Evolutionary conservation across 148 eudicot genomes (phyloP), one percentile per base, ranked within the genome.

Genomic region (Simmondsia chinensis): DNA sequence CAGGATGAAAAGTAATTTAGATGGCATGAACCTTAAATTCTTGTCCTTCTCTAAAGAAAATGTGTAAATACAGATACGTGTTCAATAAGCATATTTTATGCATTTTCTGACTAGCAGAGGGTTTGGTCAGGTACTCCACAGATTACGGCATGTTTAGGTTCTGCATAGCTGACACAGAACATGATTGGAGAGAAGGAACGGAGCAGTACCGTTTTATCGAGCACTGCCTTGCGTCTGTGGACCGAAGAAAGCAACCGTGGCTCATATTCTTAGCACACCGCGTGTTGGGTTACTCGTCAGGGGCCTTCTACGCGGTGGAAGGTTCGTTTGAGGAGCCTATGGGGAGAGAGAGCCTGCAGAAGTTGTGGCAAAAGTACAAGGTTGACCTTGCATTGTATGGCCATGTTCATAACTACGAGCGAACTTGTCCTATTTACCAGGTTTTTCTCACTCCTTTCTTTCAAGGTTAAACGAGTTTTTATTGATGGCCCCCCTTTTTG

Each of bases 81-180:
- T n/a, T n/a, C n/a, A n/a, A n/a, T n/a, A n/a, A n/a, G n/a, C n/a
- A n/a, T 28, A 5, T 28, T 28, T 28, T 28, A 5, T 28, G 6
- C 9, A 5, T 28, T 28, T 28, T 28, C 9, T 9, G 6, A 5
- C 6, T 28, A 5, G 9, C 31, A 5, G 5, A 9, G 9, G 9
- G 9, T 5, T 9, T 28, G 33, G 34, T 20, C 70, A 83, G 96
- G 96, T 88, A 89, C 32, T 59, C 83, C 21, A 84, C 97, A 7
- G 97, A 89, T 54, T 89, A 80, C 44, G 95, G 95, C 26, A 89
- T 89, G 97, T 89, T 89, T 64, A 63, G 79, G 21, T 89, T 89
- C 61, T 89, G 95, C 51, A 57, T 89, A 34, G 97, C 97, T 25
- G 80, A 89, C 48, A 73, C 97, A 20, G 95, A 89, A 65, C 82